Conservation (phyloP, 257 asterid species). For the Echites panduratus region DNA sequence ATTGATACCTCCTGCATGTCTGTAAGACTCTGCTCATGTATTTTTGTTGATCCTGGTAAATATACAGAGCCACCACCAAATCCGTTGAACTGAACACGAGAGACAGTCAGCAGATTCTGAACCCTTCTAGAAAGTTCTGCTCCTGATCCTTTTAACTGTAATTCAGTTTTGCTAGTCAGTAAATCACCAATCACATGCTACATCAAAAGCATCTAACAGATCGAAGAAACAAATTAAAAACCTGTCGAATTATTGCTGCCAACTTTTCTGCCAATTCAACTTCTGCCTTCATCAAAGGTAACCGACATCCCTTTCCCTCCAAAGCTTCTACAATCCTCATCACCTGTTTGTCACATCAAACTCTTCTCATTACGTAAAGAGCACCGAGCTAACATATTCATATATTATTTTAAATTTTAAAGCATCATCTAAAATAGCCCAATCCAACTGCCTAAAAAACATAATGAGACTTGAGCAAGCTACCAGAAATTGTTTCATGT, state of each 20-base stretch:
- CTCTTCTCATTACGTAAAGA: background rate
- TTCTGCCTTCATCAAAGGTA: conserved; percentile 89
- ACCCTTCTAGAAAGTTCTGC: conserved; percentile 93
- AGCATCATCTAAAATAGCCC: background rate
- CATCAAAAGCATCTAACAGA: conserved; percentile 14
- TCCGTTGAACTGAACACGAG: conserved; percentile 75
- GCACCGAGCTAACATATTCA: background rate
- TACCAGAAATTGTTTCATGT: background rate
- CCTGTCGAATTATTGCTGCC: conserved; percentile 81
- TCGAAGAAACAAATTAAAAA: conserved; percentile 14
- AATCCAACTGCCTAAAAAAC: background rate
- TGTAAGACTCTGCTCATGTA: conserved; percentile 72
- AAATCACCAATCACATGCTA: conserved; percentile 18
- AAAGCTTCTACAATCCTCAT: conserved; percentile 90
- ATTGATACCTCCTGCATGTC: conserved; percentile 90
- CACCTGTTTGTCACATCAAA: conserved; percentile 37
- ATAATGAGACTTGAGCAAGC: background rate
- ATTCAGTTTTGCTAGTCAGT: conserved; percentile 21
- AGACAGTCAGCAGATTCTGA: conserved; percentile 67
- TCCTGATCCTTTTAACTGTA: conserved; percentile 92
- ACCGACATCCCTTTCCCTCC: conserved; percentile 78
- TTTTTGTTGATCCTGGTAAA: conserved; percentile 86
- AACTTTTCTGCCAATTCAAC: conserved; percentile 94
- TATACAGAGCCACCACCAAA: conserved; percentile 57
- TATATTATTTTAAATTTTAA: background rate